Evolutionary conservation across 1,284 basidiomycete genomes (phyloP), one percentile per base, ranked within the genome.

Genomic region (Cutaneotrichosporon sp.): DNA sequence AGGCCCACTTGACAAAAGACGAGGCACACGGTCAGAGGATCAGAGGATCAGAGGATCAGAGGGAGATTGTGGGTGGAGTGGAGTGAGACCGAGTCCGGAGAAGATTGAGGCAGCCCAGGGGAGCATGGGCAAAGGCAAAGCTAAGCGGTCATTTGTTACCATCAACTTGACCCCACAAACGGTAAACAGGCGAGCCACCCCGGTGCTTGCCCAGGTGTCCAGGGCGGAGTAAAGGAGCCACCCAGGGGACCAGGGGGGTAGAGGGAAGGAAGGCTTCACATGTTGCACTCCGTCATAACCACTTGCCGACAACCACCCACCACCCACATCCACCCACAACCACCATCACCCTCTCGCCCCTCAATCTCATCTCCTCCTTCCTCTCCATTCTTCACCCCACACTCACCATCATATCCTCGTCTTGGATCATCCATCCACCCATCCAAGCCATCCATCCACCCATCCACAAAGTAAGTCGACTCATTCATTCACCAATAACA

Each of bases 401-500:
- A 36, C 45, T 25, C 58, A 47, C 20, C 58, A 52, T 25, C 36
- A 46, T 34, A 22, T 29, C 20, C 31, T n/a, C 27, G 1, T 11
- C 10, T 42, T 47, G 25, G 45, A 29, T 20, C 45, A 25, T 27
- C 20, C 51, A 54, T 22, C 53, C 38, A 43, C 16, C 51, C 51
- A 24, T 54, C 50, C 56, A 57, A 24, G 49, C 50, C 56, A 57
- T 47, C 27, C 60, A 62, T 50, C 55, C 57, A 63, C 38, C 53
- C 46, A 53, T 29, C 43, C 51, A 46, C 34, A 4, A 4, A 36
- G 29, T 29, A 29, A 29, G 29, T 29, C 9, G 29, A 5, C 16
- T 3, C 47, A 50, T 27, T 31, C 45, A 24, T 51, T 29, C 52
- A 46, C n/a, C 18, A 14, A 42, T n/a, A n/a, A 29, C 38, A 42